Evolutionary conservation across 1,139 yeast species (phyloP).

Genomic region (Scheffersomyces cryptocercus): DNA sequence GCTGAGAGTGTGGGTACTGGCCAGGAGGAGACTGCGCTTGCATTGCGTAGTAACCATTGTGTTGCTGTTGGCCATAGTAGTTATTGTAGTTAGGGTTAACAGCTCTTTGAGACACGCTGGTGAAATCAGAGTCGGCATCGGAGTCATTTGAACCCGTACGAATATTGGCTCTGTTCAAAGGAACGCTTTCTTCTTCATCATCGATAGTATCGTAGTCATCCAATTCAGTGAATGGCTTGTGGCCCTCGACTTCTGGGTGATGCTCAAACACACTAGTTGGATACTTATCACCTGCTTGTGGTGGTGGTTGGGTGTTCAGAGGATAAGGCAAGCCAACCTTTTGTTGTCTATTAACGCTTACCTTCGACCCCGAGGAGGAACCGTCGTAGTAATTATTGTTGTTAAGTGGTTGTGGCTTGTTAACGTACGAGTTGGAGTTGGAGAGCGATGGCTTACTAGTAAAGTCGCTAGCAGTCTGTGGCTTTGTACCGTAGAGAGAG

Average conservation of each 20-base stretch:
- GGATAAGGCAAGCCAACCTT: slow-evolving; percentile 23
- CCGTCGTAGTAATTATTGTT: neutral
- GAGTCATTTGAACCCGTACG: slow-evolving; percentile 21
- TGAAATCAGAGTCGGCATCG: slow-evolving; percentile 58
- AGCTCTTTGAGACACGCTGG: slow-evolving; percentile 79
- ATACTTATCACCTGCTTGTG: neutral
- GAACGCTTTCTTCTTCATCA: slow-evolving; percentile 16
- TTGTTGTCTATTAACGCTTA: neutral
- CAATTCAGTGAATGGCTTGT: slow-evolving; percentile 48
- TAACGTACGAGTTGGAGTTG: slow-evolving; percentile 1
- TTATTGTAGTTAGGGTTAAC: slow-evolving; percentile 57
- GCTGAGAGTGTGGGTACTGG: slow-evolving; percentile 2
- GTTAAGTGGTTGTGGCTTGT: no score
- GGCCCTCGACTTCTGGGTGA: slow-evolving; percentile 50
- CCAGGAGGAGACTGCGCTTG: slow-evolving; percentile 6
- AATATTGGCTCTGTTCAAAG: slow-evolving; percentile 4
- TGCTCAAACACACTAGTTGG: slow-evolving; percentile 41
- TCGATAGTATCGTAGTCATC: slow-evolving; percentile 28
- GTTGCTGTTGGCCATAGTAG: slow-evolving; percentile 1
- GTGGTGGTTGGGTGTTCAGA: slow-evolving; percentile 4
- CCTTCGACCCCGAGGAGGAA: neutral
- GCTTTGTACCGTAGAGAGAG: slow-evolving; percentile 33
- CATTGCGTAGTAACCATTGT: slow-evolving; percentile 14
- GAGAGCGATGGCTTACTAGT: slow-evolving; percentile 20
- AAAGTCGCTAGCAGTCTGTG: slow-evolving; percentile 38